Conservation (phyloP, 2,329 filamentous ascomycete species). For the Penicillium sp. region DNA sequence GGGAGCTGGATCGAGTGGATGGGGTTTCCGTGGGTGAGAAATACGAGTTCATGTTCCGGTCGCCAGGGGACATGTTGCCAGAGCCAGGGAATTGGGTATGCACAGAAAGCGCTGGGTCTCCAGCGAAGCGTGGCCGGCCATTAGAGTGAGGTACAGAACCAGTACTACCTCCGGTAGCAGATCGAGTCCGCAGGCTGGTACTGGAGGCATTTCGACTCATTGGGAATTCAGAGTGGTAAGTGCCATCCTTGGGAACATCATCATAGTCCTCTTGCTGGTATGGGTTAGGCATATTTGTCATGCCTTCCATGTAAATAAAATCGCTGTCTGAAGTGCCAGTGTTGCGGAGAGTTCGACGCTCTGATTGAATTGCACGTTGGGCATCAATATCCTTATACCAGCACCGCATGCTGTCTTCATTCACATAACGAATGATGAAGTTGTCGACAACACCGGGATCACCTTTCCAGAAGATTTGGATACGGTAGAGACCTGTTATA, state of each 20-base stretch:
- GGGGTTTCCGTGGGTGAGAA: conserved; percentile 83
- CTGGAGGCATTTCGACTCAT: conserved; percentile 74
- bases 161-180: conserved; percentile 69
- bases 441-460: conserved; percentile 95
- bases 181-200: conserved; percentile 75
- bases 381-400: conserved; percentile 82
- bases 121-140: conserved; percentile 72
- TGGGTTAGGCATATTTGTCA: conserved; percentile 77
- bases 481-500: conserved; percentile 79
- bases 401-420: conserved; percentile 91
- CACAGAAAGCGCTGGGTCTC: conserved; percentile 69
- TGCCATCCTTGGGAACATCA: conserved; percentile 48
- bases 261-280: conserved; percentile 70
- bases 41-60: conserved; percentile 77
- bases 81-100: conserved; percentile 63
- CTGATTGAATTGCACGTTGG: conserved; percentile 69
- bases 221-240: conserved; percentile 56
- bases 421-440: conserved; percentile 90
- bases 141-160: conserved; percentile 44
- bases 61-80: conserved; percentile 63
- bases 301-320: conserved; percentile 78
- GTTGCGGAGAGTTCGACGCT: conserved; percentile 57
- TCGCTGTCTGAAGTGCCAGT: conserved; percentile 68
- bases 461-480: conserved; percentile 98
- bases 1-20: conserved; percentile 61